Evolutionary conservation across 31 red algal genomes (phyloP), one percentile per base, ranked within the genome.

Genomic region (Endocladia muricata): DNA sequence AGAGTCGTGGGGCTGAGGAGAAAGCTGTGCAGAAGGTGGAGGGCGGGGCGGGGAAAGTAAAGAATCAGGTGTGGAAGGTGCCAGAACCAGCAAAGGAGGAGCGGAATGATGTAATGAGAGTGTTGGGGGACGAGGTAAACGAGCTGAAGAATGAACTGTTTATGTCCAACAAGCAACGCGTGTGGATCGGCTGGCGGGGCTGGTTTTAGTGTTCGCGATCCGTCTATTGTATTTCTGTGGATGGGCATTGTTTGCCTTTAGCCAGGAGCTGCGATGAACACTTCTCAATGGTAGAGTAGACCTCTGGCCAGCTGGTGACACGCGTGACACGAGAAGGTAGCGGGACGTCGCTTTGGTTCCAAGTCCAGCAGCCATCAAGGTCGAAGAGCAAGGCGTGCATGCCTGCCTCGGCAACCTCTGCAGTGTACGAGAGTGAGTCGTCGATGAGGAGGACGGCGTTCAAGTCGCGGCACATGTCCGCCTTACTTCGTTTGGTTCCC

Each of bases 401-500:
- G 3, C 81, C 93, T 7, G 40, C 69, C 41, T 68, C 35, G 28
- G 83, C 70, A 28, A 86, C 81, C 41, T 96, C 83, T 5, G 49
- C 36, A 4, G 57, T 44, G 28, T 96, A 91, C 4, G 28, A 29
- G 15, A 78, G 40, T 28, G 76, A 83, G 81, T 96, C 93, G 58
- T 96, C 93, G 61, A 96, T 74, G 39, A 96, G 68, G n/a, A 84
- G 31, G 23, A 29, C 32, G 4, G 93, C 93, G 3, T 83, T 88
- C n/a, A 66, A 42, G 66, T 70, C 74, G 17, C 61, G 17, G 56
- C 93, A 96, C 66, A 96, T 26, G 8, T 96, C 75, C 34, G 55
- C 30, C 67, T 96, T 96, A 38, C 66, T 70, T 9, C 71, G 39
- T 48, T 84, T 87, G 4, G 44, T 21, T 32, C 91, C 91, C 38